Conservation (phyloP, 306 rosid genomes). For the Malus sylvestris region DNA sequence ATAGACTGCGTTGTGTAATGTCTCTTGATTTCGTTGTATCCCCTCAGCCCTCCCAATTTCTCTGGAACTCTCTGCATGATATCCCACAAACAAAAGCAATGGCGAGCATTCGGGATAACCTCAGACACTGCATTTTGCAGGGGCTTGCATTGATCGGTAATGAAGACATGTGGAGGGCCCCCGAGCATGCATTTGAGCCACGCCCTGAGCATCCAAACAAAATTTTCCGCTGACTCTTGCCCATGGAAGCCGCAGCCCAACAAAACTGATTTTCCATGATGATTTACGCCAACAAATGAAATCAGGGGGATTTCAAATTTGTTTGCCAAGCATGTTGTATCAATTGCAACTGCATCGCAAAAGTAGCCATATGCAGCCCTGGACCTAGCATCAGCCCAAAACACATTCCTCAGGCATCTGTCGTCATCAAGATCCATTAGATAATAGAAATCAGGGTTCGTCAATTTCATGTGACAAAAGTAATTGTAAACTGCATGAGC, state of each 20-base stretch:
- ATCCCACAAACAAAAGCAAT: conserved; percentile 50
- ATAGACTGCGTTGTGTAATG: conserved; percentile 44
- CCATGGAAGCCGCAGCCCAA: conserved; percentile 78
- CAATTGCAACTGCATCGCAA: conserved; percentile 48
- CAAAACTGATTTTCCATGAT: conserved; percentile 62
- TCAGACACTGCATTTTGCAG: conserved; percentile 54
- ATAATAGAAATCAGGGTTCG: conserved; percentile 61
- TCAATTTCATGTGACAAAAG: conserved; percentile 11
- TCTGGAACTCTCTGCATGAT: conserved; percentile 56
- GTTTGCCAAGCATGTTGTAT: conserved; percentile 67
- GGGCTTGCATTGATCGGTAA: conserved; percentile 58
- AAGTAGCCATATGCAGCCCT: conserved; percentile 54
- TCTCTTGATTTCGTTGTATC: conserved; percentile 52
- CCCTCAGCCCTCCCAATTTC: conserved; percentile 76
- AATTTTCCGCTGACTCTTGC: conserved; percentile 52
- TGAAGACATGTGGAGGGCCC: conserved; percentile 42
- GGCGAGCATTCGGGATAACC: conserved; percentile 58
- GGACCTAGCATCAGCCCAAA: conserved; percentile 77
- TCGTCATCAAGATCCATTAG: conserved; percentile 59
- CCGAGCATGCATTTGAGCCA: conserved; percentile 73
- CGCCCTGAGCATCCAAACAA: conserved; percentile 57
- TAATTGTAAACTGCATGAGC: too few species aligned
- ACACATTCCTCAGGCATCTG: conserved; percentile 60
- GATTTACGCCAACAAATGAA: conserved; percentile 58
- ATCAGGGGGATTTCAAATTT: conserved; percentile 66